phyloP scores from a whole-genome alignment of 2,329 filamentous ascomycete species.

The Penicillium sp. region DNA sequence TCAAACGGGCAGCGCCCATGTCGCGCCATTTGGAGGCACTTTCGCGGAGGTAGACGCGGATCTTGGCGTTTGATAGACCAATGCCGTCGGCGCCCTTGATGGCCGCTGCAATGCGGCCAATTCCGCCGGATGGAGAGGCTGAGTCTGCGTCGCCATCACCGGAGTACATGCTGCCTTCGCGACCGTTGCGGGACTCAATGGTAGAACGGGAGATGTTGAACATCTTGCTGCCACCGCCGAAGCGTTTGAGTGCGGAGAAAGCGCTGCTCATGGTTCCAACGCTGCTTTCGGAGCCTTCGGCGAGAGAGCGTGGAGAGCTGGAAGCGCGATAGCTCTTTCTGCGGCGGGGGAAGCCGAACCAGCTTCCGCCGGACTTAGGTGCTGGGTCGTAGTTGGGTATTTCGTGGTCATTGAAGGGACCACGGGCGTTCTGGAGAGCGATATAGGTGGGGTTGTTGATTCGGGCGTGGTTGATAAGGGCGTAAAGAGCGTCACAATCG shows the following conservation, averaged over 20 bases:
- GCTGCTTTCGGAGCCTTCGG: constrained; percentile 68
- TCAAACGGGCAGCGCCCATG: constrained; percentile 78
- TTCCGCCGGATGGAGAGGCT: constrained; percentile 58
- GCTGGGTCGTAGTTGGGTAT: constrained; percentile 47
- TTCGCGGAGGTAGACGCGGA: constrained; percentile 80
- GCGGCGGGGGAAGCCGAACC: constrained; percentile 52
- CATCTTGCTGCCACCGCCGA: constrained; percentile 68
- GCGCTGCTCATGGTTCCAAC: constrained; percentile 74
- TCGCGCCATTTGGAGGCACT: constrained; percentile 81
- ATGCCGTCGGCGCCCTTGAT: constrained; percentile 60
- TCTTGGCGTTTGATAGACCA: constrained; percentile 69
- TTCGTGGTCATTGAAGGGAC: constrained; percentile 56
- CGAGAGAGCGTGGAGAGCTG: constrained; percentile 54
- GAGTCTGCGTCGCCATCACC: constrained; percentile 48
- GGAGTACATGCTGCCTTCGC: constrained; percentile 59
- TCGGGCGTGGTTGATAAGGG: constrained; percentile 80
- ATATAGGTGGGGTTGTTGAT: constrained; percentile 93
- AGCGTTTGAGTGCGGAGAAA: constrained; percentile 72
- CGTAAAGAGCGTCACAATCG: constrained; percentile 80
- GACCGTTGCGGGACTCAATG: constrained; percentile 58
- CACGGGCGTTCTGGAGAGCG: constrained; percentile 69
- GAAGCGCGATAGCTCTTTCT: constrained; percentile 58
- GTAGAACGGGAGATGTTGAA: constrained; percentile 84
- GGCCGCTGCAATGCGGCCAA: constrained; percentile 48
- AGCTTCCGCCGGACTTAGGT: constrained; percentile 36